Evolutionary conservation across 495 filamentous ascomycete species (phyloP), one percentile per base, ranked within the genome.

Genomic region (Penicillium antarcticum): DNA sequence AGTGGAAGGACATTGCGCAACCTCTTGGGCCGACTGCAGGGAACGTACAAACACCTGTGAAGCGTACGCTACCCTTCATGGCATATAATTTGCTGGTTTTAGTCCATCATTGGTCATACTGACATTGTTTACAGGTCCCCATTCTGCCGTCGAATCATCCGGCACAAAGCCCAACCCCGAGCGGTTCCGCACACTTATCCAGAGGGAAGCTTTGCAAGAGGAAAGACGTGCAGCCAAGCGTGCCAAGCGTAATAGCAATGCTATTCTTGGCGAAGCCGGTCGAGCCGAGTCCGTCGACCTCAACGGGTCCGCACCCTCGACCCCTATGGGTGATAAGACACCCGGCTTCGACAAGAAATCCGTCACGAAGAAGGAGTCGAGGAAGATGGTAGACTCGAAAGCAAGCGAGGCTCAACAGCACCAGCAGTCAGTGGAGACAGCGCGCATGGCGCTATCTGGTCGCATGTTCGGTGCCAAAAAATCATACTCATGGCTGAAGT

Each of bases 1-100:
- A 88, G 43, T 91, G 87, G 81, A 63, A 76, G 11, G 86, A 89
- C 50, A 63, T 88, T 40, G 88, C 83, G 2, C 76, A 71, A 33
- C 64, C 72, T 21, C 59, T 66, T n/a, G 57, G 54, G 58, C 50
- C 53, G 14, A 64, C 50, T 43, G 55, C 57, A 29, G 74, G 73
- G 19, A 61, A 62, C 46, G 71, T 74, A 19, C 73, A 66, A 50
- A 72, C 75, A 12, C 81, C 80, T 50, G 72, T 81, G 16, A 88
- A 89, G 69, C 80, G 85, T 88, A 85, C 59, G 73, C 35, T 24
- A 29, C 26, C 26, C 26, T 23, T 31, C 29, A 5, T 6, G 21
- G 10, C 8, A 39, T 13, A 8, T 5, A 14, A 38, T 26, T 37
- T 12, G 10, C 24, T 36, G 37, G 6, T 42, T 18, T 14, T 32